These are phyloP conservation scores for Monilinia vaccinii-corymbosi DNA, from an alignment of 2,329 filamentous ascomycete species.

Conservation along the genomic window DNA sequence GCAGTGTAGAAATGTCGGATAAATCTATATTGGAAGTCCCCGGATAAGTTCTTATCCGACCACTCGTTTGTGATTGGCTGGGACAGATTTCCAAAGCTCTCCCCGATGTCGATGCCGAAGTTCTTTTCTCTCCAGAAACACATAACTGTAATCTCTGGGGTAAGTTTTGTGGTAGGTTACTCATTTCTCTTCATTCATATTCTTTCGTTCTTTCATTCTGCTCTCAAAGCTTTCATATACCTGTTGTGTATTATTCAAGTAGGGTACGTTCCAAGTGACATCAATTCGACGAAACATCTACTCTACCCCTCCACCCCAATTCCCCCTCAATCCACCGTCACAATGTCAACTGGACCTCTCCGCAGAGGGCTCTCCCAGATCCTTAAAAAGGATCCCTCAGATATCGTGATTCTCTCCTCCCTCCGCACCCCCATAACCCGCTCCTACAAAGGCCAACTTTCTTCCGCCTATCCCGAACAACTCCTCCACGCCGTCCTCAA, in stretches of 20 bases:
- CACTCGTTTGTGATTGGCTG: background rate
- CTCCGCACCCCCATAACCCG: constrained; percentile 81
- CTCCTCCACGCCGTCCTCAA: constrained; percentile 59
- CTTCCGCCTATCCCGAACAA: constrained; percentile 86
- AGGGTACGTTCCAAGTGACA: background rate
- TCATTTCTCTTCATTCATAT: background rate
- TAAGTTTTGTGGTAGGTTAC: background rate
- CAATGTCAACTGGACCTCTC: constrained; percentile 29
- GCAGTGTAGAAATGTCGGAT: constrained; percentile 5
- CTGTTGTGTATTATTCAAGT: background rate
- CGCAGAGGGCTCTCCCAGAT: constrained; percentile 65
- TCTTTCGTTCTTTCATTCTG: background rate
- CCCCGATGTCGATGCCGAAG: constrained; percentile 4
- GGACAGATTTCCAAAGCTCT: background rate
- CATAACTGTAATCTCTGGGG: background rate
- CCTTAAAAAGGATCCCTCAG: constrained; percentile 67
- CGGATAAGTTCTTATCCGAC: constrained; percentile 4
- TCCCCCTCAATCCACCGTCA: background rate
- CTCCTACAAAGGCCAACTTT: constrained; percentile 73
- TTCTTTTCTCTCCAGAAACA: background rate
- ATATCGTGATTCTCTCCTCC: constrained; percentile 84
- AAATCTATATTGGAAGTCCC: background rate
- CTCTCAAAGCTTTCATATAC: background rate
- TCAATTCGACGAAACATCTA: background rate
- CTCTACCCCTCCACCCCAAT: background rate